Evolutionary conservation across 2,329 filamentous ascomycete species (phyloP).

Genomic region (Proliferodiscus dingleyae): DNA sequence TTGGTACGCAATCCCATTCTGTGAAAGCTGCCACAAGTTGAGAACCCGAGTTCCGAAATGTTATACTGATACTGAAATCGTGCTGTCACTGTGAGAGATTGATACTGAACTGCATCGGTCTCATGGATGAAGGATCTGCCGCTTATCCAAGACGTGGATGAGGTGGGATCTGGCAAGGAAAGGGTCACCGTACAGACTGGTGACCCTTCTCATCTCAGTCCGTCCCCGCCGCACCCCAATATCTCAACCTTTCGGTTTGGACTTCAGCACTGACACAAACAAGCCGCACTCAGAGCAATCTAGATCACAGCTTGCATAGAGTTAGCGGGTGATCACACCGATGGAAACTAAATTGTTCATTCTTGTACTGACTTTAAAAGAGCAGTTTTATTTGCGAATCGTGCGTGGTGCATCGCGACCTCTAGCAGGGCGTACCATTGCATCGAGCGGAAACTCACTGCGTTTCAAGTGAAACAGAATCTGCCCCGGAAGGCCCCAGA

Average conservation of each 20-base stretch:
- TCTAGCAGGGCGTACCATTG: background rate
- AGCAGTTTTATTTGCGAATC: background rate
- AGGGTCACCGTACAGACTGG: slow-evolving; percentile 6
- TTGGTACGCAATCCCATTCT: too few species aligned
- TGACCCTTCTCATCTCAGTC: background rate
- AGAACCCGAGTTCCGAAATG: too few species aligned
- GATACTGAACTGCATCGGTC: background rate
- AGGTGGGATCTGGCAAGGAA: too few species aligned
- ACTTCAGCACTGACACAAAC: too few species aligned
- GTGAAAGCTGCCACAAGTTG: too few species aligned
- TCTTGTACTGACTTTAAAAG: background rate
- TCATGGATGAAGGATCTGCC: background rate
- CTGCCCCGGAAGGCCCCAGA: background rate
- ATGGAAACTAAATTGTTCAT: background rate
- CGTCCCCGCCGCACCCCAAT: too few species aligned
- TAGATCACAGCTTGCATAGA: too few species aligned
- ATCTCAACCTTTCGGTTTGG: too few species aligned
- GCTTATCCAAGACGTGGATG: background rate
- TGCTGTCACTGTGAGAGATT: background rate
- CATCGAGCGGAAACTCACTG: slow-evolving; percentile 15
- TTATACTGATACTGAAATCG: too few species aligned
- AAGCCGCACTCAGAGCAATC: background rate
- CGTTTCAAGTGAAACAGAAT: slow-evolving; percentile 19
- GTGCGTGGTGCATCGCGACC: background rate
- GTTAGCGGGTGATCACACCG: too few species aligned